Evolutionary conservation across 352 stramenopile species (phyloP).

Genomic region (Pythium chondricola): DNA sequence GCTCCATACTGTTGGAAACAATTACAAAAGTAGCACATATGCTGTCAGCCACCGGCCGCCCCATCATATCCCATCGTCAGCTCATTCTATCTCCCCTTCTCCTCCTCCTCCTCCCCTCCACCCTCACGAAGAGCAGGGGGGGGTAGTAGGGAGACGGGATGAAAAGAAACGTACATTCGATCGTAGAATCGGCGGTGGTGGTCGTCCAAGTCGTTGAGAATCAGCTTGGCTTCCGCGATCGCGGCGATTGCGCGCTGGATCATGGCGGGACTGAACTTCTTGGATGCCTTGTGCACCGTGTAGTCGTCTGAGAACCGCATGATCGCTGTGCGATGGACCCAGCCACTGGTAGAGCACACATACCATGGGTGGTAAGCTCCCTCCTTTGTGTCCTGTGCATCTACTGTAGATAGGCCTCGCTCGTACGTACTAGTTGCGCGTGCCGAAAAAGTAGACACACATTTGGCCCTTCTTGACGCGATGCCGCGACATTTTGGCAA

Average conservation of each 20-base stretch:
- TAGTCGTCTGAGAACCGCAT: slow-evolving; percentile 66
- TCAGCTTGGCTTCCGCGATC: slow-evolving; percentile 64
- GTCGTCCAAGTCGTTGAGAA: slow-evolving; percentile 54
- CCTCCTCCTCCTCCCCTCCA: not conserved
- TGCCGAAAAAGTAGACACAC: slow-evolving; percentile 85
- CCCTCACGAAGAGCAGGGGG: no score
- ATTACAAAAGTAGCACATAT: no score
- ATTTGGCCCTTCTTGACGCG: slow-evolving; percentile 67
- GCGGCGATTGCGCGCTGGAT: slow-evolving; percentile 46
- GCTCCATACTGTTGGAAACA: slow-evolving; percentile 48
- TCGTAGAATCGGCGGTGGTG: slow-evolving; percentile 62
- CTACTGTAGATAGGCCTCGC: no score
- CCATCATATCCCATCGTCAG: no score
- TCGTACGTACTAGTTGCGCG: slow-evolving; percentile 75
- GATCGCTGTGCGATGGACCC: slow-evolving; percentile 67
- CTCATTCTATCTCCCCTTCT: no score
- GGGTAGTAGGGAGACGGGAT: no score
- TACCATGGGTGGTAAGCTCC: no score
- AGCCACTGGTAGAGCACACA: slow-evolving; percentile 37
- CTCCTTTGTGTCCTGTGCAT: no score
- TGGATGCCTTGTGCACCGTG: slow-evolving; percentile 46
- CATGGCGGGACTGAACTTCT: slow-evolving; percentile 64
- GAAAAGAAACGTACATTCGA: slow-evolving; percentile 50
- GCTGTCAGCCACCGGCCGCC: no score
- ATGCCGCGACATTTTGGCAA: slow-evolving; percentile 72